Conservation (phyloP, 176 grass and related monocot genomes). For the Aegilops sharonensis region DNA sequence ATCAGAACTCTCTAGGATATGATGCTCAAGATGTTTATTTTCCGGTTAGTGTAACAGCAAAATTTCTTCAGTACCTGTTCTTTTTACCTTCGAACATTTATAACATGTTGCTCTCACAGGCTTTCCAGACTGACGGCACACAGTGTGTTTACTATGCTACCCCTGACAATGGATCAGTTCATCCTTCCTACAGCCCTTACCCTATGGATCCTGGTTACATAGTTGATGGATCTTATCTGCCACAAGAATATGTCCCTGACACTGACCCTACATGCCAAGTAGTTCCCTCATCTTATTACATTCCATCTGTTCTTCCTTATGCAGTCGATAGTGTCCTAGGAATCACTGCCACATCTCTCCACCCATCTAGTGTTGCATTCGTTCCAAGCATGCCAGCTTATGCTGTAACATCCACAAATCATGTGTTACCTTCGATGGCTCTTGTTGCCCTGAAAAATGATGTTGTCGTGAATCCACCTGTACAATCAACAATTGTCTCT, state of each 20-base stretch:
- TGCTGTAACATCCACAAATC: constrained; percentile 33
- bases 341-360: constrained; percentile 17
- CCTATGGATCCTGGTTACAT: constrained; percentile 44
- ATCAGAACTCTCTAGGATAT: constrained; percentile 50
- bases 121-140: constrained; percentile 55
- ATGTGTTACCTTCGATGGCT: constrained; percentile 25
- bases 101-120: constrained; percentile 15
- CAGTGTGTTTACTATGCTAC: constrained; percentile 58
- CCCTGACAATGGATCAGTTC: constrained; percentile 58
- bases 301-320: constrained; percentile 58
- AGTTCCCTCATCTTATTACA: constrained; percentile 47
- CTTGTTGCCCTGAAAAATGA: constrained; percentile 34
- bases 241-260: constrained; percentile 52
- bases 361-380: constrained; percentile 26
- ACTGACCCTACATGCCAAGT: constrained; percentile 53
- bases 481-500: constrained; percentile 42
- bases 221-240: constrained; percentile 41
- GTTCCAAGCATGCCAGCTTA: constrained; percentile 38
- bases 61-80: background rate
- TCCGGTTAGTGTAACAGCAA: constrained; percentile 35
- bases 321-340: constrained; percentile 41
- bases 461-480: constrained; percentile 24
- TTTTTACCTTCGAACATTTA: background rate
- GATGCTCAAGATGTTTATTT: constrained; percentile 75
- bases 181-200: constrained; percentile 65